Evolutionary conservation across 139 green algal genomes (phyloP), one percentile per base, ranked within the genome.

Genomic region (Marvania coccoides): DNA sequence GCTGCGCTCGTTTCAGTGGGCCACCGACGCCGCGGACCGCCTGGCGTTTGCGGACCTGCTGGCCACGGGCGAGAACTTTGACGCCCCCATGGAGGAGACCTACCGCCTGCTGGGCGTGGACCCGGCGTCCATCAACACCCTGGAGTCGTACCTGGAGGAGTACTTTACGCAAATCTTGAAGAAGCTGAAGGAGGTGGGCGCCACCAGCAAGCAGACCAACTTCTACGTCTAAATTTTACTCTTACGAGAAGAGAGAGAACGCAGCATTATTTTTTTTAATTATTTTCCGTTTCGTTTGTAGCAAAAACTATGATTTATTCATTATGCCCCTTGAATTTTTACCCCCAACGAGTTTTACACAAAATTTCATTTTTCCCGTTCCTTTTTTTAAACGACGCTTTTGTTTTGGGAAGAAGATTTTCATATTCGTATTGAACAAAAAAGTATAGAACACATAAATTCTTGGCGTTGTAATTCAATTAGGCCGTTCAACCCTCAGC

Each of bases 131-230:
- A 76, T 90, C 5, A 92, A 79, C 36, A 87, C 72, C 0, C 72
- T 99, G 31, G 91, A 99, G 47, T 51, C 62, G 8, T 96, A 98
- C 78, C 73, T 96, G 30, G 61, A 91, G 69, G 91, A 98, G 72
- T 99, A 98, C 86, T 98, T 91, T 75, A 79, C 61, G 4, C 66
- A 68, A 47, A 97, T 99, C 73, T 67, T 98, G 42, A 97, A 96
- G 78, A 97, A 96, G 84, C 86, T 99, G 12, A 99, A 99, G 80
- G 84, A 98, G 64, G 88, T 98, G n/a, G 93, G 92, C 9, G 93
- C 90, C 9, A 71, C 86, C 24, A 75, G 67, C 19, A 86, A 89
- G 66, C 87, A 97, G 67, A 91, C 81, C 39, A 88, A 97, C 76
- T 97, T 96, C 70, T 97, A 97, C 66, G 72, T 98, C 0, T 98